Evolutionary conservation across 495 filamentous ascomycete genomes (phyloP), one percentile per base, ranked within the genome.

Genomic region (Penicillium cinerascens): DNA sequence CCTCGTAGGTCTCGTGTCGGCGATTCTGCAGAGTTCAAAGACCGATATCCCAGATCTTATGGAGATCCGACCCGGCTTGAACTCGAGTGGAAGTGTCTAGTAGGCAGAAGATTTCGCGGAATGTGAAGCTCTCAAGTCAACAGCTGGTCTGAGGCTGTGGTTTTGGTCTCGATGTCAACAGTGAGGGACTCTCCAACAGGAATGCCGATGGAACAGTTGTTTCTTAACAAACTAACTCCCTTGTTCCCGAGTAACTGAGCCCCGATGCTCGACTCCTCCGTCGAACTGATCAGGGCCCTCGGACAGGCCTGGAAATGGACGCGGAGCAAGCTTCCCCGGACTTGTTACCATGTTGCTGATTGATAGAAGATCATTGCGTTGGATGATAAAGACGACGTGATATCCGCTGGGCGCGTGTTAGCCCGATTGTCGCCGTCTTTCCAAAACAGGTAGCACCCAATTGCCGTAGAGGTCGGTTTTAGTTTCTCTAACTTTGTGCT

Each of bases 1-100:
- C 66, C 9, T 63, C 59, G 51, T 59, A 69, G 20, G 60, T 62
- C 36, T 69, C 63, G 37, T 66, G 63, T 49, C 58, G 56, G 55
- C 63, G 66, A 45, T 61, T 59, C 11, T 46, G 41, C 3, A 66
- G 45, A 10, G 66, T 69, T 6, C 42, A 45, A 2, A 66, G 33
- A 41, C 63, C 64, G 27, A 61, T 60, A 15, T 58, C 51, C 66
- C 66, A 69, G 26, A 61, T 54, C 8, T 49, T 49, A 41, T 48
- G 26, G 1, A 51, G 41, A 18, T 52, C 55, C 11, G 38, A 22
- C 9, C 33, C 21, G n/a, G 56, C 41, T 9, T 53, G 38, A 17
- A 65, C 23, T 23, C 46, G n/a, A 21, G 65, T 64, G 1, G 50
- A 39, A 15, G 60, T 55, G 2, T 56, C 51, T 0, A 66, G 52